Evolutionary conservation across 2,329 filamentous ascomycete species (phyloP).

Genomic region (Rutstroemia sydowiana): DNA sequence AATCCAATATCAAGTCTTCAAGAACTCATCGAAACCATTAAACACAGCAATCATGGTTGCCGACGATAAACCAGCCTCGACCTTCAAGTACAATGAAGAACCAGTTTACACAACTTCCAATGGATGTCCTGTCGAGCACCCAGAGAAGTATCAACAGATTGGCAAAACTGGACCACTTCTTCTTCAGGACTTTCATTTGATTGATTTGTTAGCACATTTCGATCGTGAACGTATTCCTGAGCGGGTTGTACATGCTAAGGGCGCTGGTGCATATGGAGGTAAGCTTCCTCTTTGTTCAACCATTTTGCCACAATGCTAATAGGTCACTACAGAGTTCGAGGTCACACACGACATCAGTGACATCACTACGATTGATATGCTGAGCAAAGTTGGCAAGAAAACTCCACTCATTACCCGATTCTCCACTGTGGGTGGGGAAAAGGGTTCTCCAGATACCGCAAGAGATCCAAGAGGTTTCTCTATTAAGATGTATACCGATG

Average conservation of each 20-base stretch:
- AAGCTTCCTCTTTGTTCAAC: not conserved
- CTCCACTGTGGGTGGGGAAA: constrained; percentile 65
- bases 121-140: constrained; percentile 49
- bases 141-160: constrained; percentile 44
- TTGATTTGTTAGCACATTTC: constrained; percentile 52
- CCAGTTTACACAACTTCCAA: constrained; percentile 54
- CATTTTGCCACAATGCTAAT: constrained; percentile 10
- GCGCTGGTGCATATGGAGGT: constrained; percentile 33
- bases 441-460: constrained; percentile 59
- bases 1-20: no score
- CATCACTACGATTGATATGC: constrained; percentile 22
- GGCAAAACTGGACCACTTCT: constrained; percentile 51
- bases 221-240: constrained; percentile 41
- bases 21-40: not conserved
- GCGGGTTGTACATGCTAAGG: constrained; percentile 32
- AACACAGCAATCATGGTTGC: constrained; percentile 34
- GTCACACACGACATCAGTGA: constrained; percentile 28
- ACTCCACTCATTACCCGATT: constrained; percentile 61
- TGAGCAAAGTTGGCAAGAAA: constrained; percentile 57
- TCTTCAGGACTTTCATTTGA: constrained; percentile 58
- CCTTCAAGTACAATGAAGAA: constrained; percentile 49
- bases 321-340: constrained; percentile 20
- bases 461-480: constrained; percentile 62
- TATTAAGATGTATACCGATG: constrained; percentile 63
- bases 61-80: constrained; percentile 38